A percentile compares a stretch with the other conserved stretches of the same genome.
phyloP scores from a whole-genome alignment of 2,329 filamentous ascomycete genomes.

The Podosphaera leucotricha region DNA sequence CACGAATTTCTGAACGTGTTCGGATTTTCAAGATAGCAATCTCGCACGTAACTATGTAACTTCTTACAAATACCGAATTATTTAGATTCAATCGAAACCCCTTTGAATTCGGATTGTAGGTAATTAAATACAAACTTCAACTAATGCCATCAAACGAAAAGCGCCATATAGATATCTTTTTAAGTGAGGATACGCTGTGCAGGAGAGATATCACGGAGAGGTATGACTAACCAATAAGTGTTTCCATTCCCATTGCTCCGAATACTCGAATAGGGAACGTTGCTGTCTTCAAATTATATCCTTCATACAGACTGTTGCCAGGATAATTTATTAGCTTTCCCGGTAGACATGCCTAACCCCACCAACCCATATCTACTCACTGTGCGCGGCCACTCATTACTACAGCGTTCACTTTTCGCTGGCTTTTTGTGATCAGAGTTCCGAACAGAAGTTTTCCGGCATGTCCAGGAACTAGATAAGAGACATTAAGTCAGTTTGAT shows the following conservation, averaged over 20 bases:
- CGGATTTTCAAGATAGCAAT: too few species aligned
- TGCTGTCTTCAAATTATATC: slow-evolving; percentile 35
- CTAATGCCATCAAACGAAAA: too few species aligned
- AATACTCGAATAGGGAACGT: slow-evolving; percentile 42
- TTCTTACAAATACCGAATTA: too few species aligned
- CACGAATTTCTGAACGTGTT: too few species aligned
- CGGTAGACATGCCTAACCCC: not conserved
- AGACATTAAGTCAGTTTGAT: not conserved
- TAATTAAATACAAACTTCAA: too few species aligned
- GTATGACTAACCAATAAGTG: slow-evolving; percentile 18
- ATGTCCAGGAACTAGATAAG: slow-evolving; percentile 4
- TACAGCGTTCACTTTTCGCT: slow-evolving; percentile 2
- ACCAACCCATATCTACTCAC: slow-evolving; percentile 1
- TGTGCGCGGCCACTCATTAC: slow-evolving; percentile 8
- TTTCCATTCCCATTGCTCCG: slow-evolving; percentile 35
- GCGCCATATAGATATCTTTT: too few species aligned
- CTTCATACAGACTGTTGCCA: slow-evolving; percentile 42
- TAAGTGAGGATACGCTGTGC: too few species aligned
- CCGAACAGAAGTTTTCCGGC: slow-evolving; percentile 8
- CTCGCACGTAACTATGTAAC: too few species aligned
- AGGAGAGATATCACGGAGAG: not conserved
- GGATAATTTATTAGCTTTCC: not conserved
- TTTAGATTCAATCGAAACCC: too few species aligned
- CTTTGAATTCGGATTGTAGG: too few species aligned
- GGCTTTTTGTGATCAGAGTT: not conserved